Conservation (phyloP, 1,284 basidiomycete genomes). For the Ustilago xerochloae region DNA sequence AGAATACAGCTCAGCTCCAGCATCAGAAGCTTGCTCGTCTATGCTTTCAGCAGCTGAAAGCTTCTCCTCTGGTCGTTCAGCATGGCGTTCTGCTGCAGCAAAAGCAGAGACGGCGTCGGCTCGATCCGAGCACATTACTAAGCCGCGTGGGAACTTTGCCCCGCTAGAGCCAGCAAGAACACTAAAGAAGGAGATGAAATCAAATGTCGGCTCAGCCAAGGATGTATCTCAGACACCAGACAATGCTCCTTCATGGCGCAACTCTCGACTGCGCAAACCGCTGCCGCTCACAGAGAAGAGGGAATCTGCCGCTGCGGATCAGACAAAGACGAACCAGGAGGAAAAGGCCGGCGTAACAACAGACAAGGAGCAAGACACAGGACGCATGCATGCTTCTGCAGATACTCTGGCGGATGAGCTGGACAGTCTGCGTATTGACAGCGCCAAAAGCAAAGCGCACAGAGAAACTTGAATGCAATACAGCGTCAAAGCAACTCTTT, state of each 20-base stretch:
- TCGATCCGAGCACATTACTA: neutral
- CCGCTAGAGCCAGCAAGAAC: constrained; percentile 1
- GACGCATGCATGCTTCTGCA: neutral
- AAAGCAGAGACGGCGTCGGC: neutral
- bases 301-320: neutral
- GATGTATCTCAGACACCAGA: neutral
- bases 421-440: constrained; percentile 17
- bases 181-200: neutral
- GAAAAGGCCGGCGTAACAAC: neutral
- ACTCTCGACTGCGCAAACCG: constrained; percentile 30
- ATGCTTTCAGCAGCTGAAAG: neutral
- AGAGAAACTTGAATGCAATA: neutral
- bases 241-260: constrained; percentile 14
- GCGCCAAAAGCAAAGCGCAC: neutral
- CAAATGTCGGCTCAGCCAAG: neutral
- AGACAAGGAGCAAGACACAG: neutral
- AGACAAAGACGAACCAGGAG: constrained; percentile 10
- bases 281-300: neutral
- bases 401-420: constrained; percentile 22
- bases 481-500: too few species aligned
- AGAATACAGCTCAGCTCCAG: neutral
- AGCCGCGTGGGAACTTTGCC: constrained; percentile 12
- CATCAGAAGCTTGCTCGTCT: neutral
- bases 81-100: constrained; percentile 7
- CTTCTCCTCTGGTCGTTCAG: neutral